These are phyloP conservation scores for Backusella psychrophila DNA, from an alignment of 192 early-diverging fungal genomes.

Conservation along the genomic window DNA sequence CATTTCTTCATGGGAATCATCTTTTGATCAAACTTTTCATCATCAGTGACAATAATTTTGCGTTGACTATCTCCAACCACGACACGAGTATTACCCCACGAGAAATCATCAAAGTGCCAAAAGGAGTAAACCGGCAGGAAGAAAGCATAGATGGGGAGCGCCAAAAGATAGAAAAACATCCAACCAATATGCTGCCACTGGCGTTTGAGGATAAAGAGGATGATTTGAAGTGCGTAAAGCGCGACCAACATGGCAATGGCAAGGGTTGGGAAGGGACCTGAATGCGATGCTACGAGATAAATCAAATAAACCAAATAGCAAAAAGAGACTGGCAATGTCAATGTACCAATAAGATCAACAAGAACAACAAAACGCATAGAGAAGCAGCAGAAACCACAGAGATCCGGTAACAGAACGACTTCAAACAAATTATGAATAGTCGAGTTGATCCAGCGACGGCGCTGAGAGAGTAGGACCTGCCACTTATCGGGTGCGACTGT, in stretches of 20 bases:
- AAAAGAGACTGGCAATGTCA: slow-evolving; percentile 78
- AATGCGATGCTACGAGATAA: slow-evolving; percentile 61
- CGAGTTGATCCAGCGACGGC: slow-evolving; percentile 98
- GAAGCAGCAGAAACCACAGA: slow-evolving; percentile 97
- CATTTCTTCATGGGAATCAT: slow-evolving; percentile 85
- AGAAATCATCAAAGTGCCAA: slow-evolving; percentile 99
- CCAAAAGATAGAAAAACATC: slow-evolving; percentile 87
- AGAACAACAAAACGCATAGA: slow-evolving; percentile 98
- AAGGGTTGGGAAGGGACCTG: slow-evolving; percentile 70
- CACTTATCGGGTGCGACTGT: slow-evolving; percentile 93
- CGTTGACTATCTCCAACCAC: slow-evolving; percentile 69
- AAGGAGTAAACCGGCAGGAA: slow-evolving; percentile 94
- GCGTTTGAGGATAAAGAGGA: slow-evolving; percentile 78
- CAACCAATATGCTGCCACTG: slow-evolving; percentile 84
- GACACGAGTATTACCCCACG: slow-evolving; percentile 95
- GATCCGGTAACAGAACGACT: slow-evolving; percentile 77
- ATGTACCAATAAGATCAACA: slow-evolving; percentile 83
- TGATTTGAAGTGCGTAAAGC: slow-evolving; percentile 85
- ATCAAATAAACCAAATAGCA: slow-evolving; percentile 79
- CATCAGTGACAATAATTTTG: slow-evolving; percentile 63
- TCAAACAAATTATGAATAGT: slow-evolving; percentile 96
- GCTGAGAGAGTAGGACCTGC: slow-evolving; percentile 87
- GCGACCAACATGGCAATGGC: slow-evolving; percentile 78
- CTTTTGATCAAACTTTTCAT: slow-evolving; percentile 83
- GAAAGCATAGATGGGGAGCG: slow-evolving; percentile 86